A percentile compares a stretch with the other conserved stretches of the same genome.
phyloP scores from a whole-genome alignment of 2,329 filamentous ascomycete species.

The Corynespora cassiicola region DNA sequence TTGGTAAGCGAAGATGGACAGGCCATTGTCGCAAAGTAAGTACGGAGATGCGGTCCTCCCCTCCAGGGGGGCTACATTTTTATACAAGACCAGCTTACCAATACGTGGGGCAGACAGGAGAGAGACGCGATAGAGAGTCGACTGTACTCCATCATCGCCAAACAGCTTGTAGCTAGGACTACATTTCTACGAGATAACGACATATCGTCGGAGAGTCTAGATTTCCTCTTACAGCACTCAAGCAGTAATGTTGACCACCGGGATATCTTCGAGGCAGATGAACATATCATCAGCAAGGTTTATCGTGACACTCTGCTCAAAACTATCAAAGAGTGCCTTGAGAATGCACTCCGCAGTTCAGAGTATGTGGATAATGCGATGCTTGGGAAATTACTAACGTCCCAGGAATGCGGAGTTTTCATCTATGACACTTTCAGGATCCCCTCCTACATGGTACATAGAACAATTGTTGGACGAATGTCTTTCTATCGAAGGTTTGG shows the following conservation, averaged over 20 bases:
- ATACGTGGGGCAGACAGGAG: too few relatives aligned
- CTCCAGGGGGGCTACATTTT: background rate
- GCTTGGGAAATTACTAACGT: conserved; percentile 10
- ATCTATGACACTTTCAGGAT: conserved; percentile 23
- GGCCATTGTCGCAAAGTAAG: conserved; percentile 31
- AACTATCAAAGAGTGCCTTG: conserved; percentile 13
- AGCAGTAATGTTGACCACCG: conserved; percentile 8
- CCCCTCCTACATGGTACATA: conserved; percentile 33
- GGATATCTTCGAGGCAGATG: conserved; percentile 18
- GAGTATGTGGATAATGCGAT: conserved; percentile 19
- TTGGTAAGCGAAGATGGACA: conserved; percentile 30
- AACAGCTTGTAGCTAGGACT: conserved; percentile 21
- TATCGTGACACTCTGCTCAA: conserved; percentile 19
- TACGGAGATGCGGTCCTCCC: background rate
- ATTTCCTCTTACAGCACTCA: conserved; percentile 18
- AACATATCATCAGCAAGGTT: conserved; percentile 20
- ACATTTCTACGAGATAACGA: conserved; percentile 25
- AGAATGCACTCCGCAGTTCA: conserved; percentile 12
- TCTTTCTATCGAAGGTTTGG: conserved; percentile 11
- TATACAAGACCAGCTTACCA: background rate
- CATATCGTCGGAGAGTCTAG: conserved; percentile 28
- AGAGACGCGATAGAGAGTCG: conserved; percentile 21
- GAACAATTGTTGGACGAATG: conserved; percentile 15
- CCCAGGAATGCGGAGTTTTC: conserved; percentile 20
- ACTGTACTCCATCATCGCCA: conserved; percentile 12